Conservation (phyloP, 2,329 filamentous ascomycete genomes). For the Fusarium subglutinans region DNA sequence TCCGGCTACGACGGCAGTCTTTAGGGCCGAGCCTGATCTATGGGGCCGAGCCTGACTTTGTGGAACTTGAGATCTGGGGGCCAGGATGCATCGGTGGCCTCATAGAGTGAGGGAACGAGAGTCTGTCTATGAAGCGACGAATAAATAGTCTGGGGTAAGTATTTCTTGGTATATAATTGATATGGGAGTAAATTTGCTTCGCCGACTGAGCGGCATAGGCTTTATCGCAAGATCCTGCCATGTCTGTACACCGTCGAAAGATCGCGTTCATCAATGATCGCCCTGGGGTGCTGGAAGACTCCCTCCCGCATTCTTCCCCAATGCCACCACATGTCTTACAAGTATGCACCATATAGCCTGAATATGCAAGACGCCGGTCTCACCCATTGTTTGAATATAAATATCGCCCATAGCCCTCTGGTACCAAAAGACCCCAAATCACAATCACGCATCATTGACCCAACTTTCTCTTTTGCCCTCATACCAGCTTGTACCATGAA, state of each 20-base stretch:
- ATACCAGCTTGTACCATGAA: accelerated
- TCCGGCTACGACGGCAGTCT: background rate
- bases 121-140: accelerated
- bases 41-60: background rate
- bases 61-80: background rate
- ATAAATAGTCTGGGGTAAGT: no score
- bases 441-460: background rate
- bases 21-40: background rate
- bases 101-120: accelerated
- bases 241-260: accelerated
- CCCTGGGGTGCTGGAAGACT: accelerated
- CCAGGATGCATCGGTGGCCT: accelerated
- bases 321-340: background rate
- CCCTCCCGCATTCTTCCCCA: background rate
- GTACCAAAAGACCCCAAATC: background rate
- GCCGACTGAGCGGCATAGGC: accelerated
- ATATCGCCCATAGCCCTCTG: accelerated
- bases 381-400: no score
- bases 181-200: accelerated
- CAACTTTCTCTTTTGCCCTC: accelerated
- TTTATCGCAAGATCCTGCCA: accelerated
- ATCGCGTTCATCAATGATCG: background rate
- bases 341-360: background rate
- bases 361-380: background rate
- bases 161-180: background rate